Conservation (phyloP, 257 asterid species). For the Solanum clarkiae region DNA sequence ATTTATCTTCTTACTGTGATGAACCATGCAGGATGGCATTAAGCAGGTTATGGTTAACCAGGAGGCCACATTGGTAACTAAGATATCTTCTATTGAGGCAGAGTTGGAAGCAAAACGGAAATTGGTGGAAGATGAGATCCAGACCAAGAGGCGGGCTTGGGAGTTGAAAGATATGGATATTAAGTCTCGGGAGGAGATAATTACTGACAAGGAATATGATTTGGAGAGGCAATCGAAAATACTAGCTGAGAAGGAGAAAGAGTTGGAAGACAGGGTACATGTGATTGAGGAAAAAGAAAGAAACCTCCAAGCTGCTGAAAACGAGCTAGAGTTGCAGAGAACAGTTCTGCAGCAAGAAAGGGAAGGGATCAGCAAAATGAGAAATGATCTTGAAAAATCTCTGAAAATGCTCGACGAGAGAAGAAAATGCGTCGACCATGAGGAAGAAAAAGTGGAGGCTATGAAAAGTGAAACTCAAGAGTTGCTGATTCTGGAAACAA, state of each 20-base stretch:
- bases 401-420: slow-evolving; percentile 53
- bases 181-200: slow-evolving; percentile 56
- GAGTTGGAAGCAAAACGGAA: slow-evolving; percentile 53
- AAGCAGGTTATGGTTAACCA: slow-evolving; percentile 39
- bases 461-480: slow-evolving; percentile 75
- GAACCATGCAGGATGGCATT: slow-evolving; percentile 41
- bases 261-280: slow-evolving; percentile 40
- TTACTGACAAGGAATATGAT: slow-evolving; percentile 66
- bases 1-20: slow-evolving; percentile 8
- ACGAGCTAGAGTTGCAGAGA: slow-evolving; percentile 38
- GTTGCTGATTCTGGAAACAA: slow-evolving; percentile 48
- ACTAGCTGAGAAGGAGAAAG: slow-evolving; percentile 47
- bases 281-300: slow-evolving; percentile 45
- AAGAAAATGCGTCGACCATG: slow-evolving; percentile 31
- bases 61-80: slow-evolving; percentile 42
- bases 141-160: slow-evolving; percentile 63
- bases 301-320: slow-evolving; percentile 35
- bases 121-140: slow-evolving; percentile 58
- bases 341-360: slow-evolving; percentile 38
- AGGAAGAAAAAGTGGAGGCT: slow-evolving; percentile 59
- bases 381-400: slow-evolving; percentile 49
- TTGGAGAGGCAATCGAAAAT: slow-evolving; percentile 34
- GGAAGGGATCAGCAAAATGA: slow-evolving; percentile 34
- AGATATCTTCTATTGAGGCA: slow-evolving; percentile 52
- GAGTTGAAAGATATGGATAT: slow-evolving; percentile 87